Evolutionary conservation across 208 protist genomes (phyloP).

Genomic region (Leishmania turanica): DNA sequence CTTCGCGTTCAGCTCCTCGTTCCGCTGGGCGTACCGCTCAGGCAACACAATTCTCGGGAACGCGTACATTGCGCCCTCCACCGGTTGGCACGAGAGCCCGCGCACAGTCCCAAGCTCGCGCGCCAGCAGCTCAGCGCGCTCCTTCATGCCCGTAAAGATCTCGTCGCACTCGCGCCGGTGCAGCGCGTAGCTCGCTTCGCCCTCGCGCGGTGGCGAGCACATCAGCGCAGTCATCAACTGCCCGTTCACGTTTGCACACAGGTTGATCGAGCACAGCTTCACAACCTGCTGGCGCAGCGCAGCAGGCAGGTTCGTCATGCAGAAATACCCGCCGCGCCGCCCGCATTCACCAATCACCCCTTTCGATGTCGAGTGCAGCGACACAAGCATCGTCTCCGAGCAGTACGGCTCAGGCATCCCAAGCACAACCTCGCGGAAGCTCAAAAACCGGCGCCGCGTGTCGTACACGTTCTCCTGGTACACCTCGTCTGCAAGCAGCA

Average conservation of each 20-base stretch:
- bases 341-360: constrained; percentile 98
- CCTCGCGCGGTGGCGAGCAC: constrained; percentile 93
- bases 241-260: constrained; percentile 97
- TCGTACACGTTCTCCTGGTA: constrained; percentile 99
- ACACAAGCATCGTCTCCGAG: constrained; percentile 65
- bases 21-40: constrained; percentile 62
- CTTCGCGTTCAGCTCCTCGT: constrained; percentile 59
- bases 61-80: constrained; percentile 98
- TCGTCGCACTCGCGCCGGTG: constrained; percentile 86
- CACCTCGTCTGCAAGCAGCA: constrained; percentile 99
- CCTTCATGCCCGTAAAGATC: constrained; percentile 75
- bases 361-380: constrained; percentile 99
- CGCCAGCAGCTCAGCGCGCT: constrained; percentile 71
- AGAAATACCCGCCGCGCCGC: constrained; percentile 98
- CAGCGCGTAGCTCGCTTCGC: constrained; percentile 89
- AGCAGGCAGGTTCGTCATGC: constrained; percentile 80
- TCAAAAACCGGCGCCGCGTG: constrained; percentile 91
- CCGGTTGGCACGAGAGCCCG: constrained; percentile 92
- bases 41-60: constrained; percentile 97
- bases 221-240: constrained; percentile 96
- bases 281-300: constrained; percentile 88
- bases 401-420: constrained; percentile 68
- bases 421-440: constrained; percentile 80
- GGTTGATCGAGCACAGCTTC: constrained; percentile 95
- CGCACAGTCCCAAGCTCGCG: constrained; percentile 92